These are phyloP conservation scores for Ambrosia hybrid DNA, from an alignment of 140 eudicot genomes.

Conservation along the genomic window DNA sequence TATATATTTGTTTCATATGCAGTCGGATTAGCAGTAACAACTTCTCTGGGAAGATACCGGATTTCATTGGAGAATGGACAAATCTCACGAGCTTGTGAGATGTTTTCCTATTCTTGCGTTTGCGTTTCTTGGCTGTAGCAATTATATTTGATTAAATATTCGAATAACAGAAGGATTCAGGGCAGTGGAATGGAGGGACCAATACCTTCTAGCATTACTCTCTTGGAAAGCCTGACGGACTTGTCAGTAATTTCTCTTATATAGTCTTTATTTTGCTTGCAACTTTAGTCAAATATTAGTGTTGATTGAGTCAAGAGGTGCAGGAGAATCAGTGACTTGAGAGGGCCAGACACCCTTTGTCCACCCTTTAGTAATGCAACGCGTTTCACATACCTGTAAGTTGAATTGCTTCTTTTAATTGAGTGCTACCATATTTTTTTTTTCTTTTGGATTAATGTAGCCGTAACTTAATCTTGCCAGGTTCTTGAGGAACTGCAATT, in stretches of 20 bases:
- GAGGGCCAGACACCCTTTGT: slow-evolving; percentile 44
- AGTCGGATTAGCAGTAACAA: slow-evolving; percentile 60
- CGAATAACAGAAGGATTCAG: slow-evolving; percentile 56
- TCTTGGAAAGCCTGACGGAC: slow-evolving; percentile 43
- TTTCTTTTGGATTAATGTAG: not conserved
- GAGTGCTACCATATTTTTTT: not conserved
- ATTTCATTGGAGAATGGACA: slow-evolving; percentile 56
- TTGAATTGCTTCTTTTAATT: slow-evolving; percentile 2
- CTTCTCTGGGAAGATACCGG: slow-evolving; percentile 61
- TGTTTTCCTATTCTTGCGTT: not conserved
- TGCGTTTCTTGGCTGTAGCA: not conserved
- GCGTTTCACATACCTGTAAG: slow-evolving; percentile 57
- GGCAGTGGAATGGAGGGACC: slow-evolving; percentile 68
- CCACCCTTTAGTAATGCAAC: slow-evolving; percentile 39
- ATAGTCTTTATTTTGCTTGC: not conserved
- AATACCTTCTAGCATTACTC: slow-evolving; percentile 57
- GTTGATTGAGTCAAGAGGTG: slow-evolving; percentile 15
- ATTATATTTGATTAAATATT: not conserved
- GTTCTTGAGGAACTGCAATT: slow-evolving; percentile 67
- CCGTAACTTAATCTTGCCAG: slow-evolving; percentile 36
- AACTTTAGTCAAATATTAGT: not conserved
- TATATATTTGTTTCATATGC: not conserved
- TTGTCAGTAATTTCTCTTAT: slow-evolving; percentile 44
- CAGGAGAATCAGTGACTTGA: too few species aligned
- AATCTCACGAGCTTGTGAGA: slow-evolving; percentile 51